phyloP scores from a whole-genome alignment of 345 rosid species.

The Melaleuca alternifolia region DNA sequence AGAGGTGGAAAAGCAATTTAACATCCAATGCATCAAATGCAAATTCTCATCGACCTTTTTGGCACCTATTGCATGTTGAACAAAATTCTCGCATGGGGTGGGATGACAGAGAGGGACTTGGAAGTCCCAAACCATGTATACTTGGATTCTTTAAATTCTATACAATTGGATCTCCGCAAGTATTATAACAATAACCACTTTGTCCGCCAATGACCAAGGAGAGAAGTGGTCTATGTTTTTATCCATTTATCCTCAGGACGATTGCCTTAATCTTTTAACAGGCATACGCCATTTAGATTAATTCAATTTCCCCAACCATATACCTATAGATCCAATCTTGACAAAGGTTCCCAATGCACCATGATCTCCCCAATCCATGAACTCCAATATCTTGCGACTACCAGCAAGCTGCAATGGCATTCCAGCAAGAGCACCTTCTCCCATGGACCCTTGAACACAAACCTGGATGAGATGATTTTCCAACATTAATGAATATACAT shows the following conservation, averaged over 20 bases:
- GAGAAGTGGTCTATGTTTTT: neutral
- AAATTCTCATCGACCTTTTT: neutral
- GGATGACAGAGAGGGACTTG: neutral
- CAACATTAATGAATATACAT: neutral
- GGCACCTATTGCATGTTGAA: neutral
- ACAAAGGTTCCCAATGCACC: conserved; percentile 76
- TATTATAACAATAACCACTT: neutral
- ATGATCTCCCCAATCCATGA: conserved; percentile 94
- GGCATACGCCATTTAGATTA: neutral
- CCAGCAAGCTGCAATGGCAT: conserved; percentile 97
- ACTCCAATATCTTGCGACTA: conserved; percentile 78
- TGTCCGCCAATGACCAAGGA: neutral
- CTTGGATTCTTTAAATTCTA: neutral
- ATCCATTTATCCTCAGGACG: neutral
- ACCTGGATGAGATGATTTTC: conserved; percentile 36
- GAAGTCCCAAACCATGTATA: neutral
- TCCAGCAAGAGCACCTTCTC: conserved; percentile 92
- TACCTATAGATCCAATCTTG: conserved; percentile 85
- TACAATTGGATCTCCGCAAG: neutral
- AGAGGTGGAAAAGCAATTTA: neutral
- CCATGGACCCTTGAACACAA: conserved; percentile 99
- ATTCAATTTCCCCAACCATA: neutral
- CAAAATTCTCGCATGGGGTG: neutral
- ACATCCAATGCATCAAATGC: neutral
- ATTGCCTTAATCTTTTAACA: neutral